A percentile compares a stretch with the other conserved stretches of the same genome.
Evolutionary conservation across 2,329 filamentous ascomycete species (phyloP).

Genomic region (Xylariaceae sp.): DNA sequence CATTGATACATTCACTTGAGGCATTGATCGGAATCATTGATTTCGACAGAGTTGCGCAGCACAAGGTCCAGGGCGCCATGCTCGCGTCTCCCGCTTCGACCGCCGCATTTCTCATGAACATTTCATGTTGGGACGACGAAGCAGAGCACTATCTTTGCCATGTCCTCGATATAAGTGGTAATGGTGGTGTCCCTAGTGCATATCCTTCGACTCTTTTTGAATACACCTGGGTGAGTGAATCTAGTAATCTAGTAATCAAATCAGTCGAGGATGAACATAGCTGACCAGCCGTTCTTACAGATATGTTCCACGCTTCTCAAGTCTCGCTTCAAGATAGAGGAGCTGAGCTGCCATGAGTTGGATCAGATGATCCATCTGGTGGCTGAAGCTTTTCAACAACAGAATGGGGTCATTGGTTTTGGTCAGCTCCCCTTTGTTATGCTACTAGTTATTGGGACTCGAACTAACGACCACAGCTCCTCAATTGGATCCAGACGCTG

Average conservation of each 20-base stretch:
- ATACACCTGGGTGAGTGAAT: constrained; percentile 6
- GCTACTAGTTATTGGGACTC: no score
- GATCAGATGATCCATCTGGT: no score
- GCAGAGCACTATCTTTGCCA: constrained; percentile 6
- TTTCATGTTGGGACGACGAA: constrained; percentile 3
- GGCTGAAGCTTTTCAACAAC: no score
- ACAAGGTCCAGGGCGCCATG: constrained; percentile 19
- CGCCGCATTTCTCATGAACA: constrained; percentile 19
- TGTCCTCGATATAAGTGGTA: neutral
- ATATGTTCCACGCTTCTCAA: no score
- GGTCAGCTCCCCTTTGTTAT: no score
- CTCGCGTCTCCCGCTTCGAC: constrained; percentile 34
- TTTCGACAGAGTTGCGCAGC: constrained; percentile 26
- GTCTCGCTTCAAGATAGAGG: no score
- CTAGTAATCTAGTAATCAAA: no score
- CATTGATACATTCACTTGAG: constrained; percentile 31
- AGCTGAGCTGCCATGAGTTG: no score
- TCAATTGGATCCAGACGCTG: neutral
- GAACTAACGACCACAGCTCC: neutral
- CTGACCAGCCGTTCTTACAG: no score
- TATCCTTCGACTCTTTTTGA: constrained; percentile 8
- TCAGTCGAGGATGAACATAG: no score
- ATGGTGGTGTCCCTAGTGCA: constrained; percentile 6
- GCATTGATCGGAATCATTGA: constrained; percentile 30
- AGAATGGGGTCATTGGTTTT: neutral